Evolutionary conservation across 257 asterid species (phyloP).

Genomic region (Petunia secreta): DNA sequence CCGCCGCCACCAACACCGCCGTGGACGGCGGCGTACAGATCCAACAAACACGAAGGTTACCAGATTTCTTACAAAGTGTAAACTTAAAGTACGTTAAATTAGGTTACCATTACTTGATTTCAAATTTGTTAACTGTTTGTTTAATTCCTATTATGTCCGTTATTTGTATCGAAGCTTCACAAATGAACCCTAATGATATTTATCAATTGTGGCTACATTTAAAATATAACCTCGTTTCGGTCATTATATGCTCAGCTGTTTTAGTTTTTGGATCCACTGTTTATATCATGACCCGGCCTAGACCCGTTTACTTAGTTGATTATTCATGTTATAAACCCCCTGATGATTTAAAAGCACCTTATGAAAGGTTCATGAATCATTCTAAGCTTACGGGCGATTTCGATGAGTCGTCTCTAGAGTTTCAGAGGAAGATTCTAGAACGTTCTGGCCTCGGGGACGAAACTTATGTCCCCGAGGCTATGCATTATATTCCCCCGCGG

Average conservation of each 20-base stretch:
- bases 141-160: slow-evolving; percentile 62
- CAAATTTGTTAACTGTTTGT: slow-evolving; percentile 66
- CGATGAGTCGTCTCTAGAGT: slow-evolving; percentile 68
- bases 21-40: slow-evolving; percentile 64
- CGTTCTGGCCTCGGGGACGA: slow-evolving; percentile 81
- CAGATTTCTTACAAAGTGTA: slow-evolving; percentile 83
- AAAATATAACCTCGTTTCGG: slow-evolving; percentile 66
- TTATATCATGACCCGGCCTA: slow-evolving; percentile 70
- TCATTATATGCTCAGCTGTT: slow-evolving; percentile 60
- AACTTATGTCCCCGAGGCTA: slow-evolving; percentile 72
- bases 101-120: slow-evolving; percentile 88
- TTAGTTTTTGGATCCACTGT: slow-evolving; percentile 76
- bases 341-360: slow-evolving; percentile 54
- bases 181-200: slow-evolving; percentile 69
- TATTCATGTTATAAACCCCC: slow-evolving; percentile 69
- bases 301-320: slow-evolving; percentile 73
- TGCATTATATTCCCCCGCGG: slow-evolving; percentile 69
- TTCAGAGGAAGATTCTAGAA: slow-evolving; percentile 74
- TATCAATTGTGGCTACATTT: slow-evolving; percentile 69
- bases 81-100: slow-evolving; percentile 79
- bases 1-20: slow-evolving; percentile 29
- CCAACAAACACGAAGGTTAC: slow-evolving; percentile 62
- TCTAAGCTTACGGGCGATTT: slow-evolving; percentile 62
- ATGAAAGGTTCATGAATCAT: slow-evolving; percentile 54
- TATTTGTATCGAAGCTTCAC: slow-evolving; percentile 61